phyloP scores from a whole-genome alignment of 306 rosid genomes.

The Prunus mira region DNA sequence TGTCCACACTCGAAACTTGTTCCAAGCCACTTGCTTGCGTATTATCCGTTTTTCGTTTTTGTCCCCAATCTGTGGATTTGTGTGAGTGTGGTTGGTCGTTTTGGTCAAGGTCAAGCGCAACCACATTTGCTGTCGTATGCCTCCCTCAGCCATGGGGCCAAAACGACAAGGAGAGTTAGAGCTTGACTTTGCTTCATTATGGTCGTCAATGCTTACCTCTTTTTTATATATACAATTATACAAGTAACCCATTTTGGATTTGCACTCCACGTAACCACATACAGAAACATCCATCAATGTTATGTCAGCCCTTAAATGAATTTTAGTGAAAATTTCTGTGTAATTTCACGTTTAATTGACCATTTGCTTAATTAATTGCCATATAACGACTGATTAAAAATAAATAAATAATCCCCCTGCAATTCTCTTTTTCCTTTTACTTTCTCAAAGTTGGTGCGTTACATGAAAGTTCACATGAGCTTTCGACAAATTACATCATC shows the following conservation, averaged over 20 bases:
- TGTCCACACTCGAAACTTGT: not conserved
- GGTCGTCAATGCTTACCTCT: not conserved
- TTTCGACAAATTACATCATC: not conserved
- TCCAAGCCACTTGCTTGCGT: not conserved
- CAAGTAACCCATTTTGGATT: not conserved
- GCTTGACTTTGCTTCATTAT: not conserved
- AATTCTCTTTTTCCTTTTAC: not conserved
- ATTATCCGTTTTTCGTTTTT: not conserved
- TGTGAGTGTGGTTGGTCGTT: not conserved
- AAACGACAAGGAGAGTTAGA: not conserved
- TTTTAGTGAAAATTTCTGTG: not conserved
- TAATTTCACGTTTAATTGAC: not conserved
- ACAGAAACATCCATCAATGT: not conserved
- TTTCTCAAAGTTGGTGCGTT: not conserved
- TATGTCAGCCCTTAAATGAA: not conserved
- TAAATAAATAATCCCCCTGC: not conserved
- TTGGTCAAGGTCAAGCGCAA: not conserved
- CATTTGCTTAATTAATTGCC: not conserved
- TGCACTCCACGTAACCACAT: not conserved
- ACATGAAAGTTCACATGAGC: not conserved
- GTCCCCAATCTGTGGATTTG: not conserved
- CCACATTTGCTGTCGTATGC: not conserved
- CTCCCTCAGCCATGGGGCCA: not conserved
- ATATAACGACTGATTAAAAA: not conserved
- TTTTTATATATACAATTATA: not conserved